These are phyloP conservation scores for Amphicarpaea edgeworthii DNA, from an alignment of 306 rosid species.

Conservation along the genomic window DNA sequence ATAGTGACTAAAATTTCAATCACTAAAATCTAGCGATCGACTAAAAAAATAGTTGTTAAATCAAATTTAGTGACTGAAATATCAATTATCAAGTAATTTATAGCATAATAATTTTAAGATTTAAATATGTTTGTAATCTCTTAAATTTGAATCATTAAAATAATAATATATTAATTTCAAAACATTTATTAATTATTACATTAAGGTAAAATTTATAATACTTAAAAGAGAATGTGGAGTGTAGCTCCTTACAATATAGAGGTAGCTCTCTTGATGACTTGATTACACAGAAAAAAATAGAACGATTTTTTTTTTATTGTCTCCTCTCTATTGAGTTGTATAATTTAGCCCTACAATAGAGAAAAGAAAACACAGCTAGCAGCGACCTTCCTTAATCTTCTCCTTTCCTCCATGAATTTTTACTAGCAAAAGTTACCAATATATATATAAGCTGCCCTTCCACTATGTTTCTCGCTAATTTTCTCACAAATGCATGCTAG, in stretches of 20 bases:
- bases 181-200: neutral
- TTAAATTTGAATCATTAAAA: too few species aligned
- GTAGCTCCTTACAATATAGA: neutral
- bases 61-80: too few species aligned
- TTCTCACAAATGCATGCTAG: neutral
- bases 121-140: too few species aligned
- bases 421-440: neutral
- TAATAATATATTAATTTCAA: neutral
- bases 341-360: neutral
- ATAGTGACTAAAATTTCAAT: neutral
- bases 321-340: neutral
- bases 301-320: too few species aligned
- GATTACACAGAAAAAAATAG: neutral
- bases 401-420: neutral
- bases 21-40: too few species aligned
- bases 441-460: too few species aligned
- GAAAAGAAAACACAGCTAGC: neutral
- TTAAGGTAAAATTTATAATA: neutral
- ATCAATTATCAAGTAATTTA: too few species aligned
- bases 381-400: neutral
- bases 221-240: neutral
- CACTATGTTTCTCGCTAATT: too few species aligned
- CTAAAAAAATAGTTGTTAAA: too few species aligned
- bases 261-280: neutral
- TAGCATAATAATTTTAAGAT: too few species aligned